phyloP scores from a whole-genome alignment of 768 basidiomycete genomes.

The Amanita phalloides region DNA sequence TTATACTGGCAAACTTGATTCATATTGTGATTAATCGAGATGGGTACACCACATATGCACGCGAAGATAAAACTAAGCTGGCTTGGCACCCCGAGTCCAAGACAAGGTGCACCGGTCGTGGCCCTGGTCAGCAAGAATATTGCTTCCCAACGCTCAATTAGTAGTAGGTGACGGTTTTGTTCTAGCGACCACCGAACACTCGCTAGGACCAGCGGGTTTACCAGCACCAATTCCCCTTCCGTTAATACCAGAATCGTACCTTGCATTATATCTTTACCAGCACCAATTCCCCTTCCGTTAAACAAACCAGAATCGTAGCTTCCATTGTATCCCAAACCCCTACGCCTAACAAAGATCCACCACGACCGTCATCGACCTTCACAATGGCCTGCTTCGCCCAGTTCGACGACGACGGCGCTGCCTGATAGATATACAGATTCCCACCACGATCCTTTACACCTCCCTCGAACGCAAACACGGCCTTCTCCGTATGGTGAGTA shows the following conservation, averaged over 20 bases:
- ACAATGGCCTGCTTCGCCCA: constrained; percentile 78
- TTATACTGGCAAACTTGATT: too few relatives aligned
- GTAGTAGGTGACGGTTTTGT: too few relatives aligned
- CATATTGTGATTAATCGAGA: too few relatives aligned
- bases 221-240: constrained; percentile 63
- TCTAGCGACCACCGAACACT: too few relatives aligned
- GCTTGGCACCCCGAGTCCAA: too few relatives aligned
- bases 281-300: constrained; percentile 71
- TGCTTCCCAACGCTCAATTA: too few relatives aligned
- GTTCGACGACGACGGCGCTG: constrained; percentile 34
- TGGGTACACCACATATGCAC: too few relatives aligned
- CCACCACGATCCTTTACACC: constrained; percentile 57
- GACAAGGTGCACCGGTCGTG: too few relatives aligned
- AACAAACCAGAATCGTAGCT: constrained; percentile 42
- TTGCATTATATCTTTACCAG: constrained; percentile 32
- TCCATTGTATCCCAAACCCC: constrained; percentile 31
- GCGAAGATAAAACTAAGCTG: too few relatives aligned
- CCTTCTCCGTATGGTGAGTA: constrained; percentile 55
- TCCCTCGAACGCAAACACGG: constrained; percentile 78
- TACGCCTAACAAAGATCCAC: constrained; percentile 74
- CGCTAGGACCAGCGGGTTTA: constrained; percentile 17
- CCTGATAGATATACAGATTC: constrained; percentile 81
- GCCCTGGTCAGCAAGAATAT: too few relatives aligned
- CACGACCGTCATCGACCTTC: constrained; percentile 55
- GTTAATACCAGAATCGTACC: constrained; percentile 53